Percentiles rank a stretch among this genome's conserved stretches.
These are phyloP conservation scores for Cymodocea nodosa DNA, from an alignment of 116 monocot genomes.

Conservation along the genomic window DNA sequence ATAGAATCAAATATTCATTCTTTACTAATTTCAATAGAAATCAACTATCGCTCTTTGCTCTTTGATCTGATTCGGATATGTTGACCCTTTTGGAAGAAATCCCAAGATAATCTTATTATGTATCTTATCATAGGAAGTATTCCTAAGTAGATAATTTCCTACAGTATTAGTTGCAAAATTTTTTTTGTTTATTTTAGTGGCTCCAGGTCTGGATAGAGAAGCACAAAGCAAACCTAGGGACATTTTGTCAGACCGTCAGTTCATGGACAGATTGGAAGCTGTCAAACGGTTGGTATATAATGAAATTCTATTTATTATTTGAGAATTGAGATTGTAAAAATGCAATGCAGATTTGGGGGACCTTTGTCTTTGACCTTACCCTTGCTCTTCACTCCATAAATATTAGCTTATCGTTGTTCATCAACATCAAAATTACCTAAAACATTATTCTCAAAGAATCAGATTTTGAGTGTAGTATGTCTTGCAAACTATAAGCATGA, in stretches of 20 bases:
- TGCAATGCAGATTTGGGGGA: not conserved
- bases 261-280: constrained; percentile 31
- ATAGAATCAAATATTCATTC: too few relatives aligned
- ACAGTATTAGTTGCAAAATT: not conserved
- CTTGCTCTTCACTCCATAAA: too few relatives aligned
- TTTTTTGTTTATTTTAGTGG: constrained; percentile 10
- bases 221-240: constrained; percentile 6
- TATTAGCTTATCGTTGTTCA: too few relatives aligned
- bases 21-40: too few relatives aligned
- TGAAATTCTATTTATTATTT: not conserved
- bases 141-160: not conserved
- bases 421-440: too few relatives aligned
- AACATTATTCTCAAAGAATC: too few relatives aligned
- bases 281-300: constrained; percentile 21
- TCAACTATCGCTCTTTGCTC: too few relatives aligned
- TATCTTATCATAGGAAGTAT: not conserved
- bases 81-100: not conserved
- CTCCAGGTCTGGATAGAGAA: constrained; percentile 20
- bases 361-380: not conserved
- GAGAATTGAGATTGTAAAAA: not conserved
- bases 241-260: constrained; percentile 24
- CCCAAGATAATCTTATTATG: not conserved
- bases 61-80: too few relatives aligned
- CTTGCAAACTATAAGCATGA: too few relatives aligned
- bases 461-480: too few relatives aligned